Evolutionary conservation across 2,329 filamentous ascomycete species (phyloP), one percentile per base, ranked within the genome.

Genomic region (Pyrenochaeta sp.): DNA sequence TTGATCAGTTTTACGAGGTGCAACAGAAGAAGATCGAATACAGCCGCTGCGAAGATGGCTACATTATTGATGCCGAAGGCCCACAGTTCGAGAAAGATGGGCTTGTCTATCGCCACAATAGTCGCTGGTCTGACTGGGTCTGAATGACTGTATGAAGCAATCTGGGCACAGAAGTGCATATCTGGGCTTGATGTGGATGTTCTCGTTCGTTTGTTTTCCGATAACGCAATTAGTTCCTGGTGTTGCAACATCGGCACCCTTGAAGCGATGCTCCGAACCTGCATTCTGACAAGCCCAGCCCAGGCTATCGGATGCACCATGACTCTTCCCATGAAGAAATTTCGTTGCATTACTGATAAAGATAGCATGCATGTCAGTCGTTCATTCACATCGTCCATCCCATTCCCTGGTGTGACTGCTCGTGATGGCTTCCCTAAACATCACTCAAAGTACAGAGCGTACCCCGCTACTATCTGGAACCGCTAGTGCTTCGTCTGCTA

Each of bases 11-110:
- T 59, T 89, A 88, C 51, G 72, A 71, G 22, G 39, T 72, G 34
- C 72, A 79, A 39, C 82, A 83, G 72, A 77, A 79, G 3, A 81
- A 80, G 45, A 84, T 90, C 0, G 70, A 75, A 3, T 89, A 84
- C 61, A 77, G 77, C 1, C 79, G 80, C 12, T 89, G 87, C 64
- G 83, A 84, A 65, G 58, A 78, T 32, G 87, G 86, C 2, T 87
- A 89, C 62, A 77, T 88, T 32, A 40, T 84, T 0, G 79, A 80
- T 32, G 82, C 83, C 2, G 86, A 89, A 69, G 86, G 86, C 0
- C 83, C 84, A 7, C 66, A 67, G 40, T 43, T 43, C 10, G 40
- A 43, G 24, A 47, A 54, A 2, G 46, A 47, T 22, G 52, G 52
- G 22, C 7, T 32, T 10, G 52, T 44, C 15, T 45, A 22, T 44